These are phyloP conservation scores for Aaosphaeria arxii DNA, from an alignment of 2,329 filamentous ascomycete species.

Conservation along the genomic window DNA sequence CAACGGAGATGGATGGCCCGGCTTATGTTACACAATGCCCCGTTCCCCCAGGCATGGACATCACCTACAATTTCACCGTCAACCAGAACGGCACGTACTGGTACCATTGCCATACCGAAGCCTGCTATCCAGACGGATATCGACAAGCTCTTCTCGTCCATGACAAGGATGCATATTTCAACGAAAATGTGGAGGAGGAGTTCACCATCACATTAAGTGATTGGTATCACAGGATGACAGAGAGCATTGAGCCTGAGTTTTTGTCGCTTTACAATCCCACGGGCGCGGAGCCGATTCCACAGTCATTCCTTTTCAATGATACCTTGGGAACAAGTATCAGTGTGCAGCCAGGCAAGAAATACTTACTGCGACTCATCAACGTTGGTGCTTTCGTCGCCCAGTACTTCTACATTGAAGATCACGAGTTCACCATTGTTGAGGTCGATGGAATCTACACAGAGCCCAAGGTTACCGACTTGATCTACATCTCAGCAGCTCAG, in stretches of 20 bases:
- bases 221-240: slow-evolving; percentile 61
- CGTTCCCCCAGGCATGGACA: slow-evolving; percentile 49
- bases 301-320: slow-evolving; percentile 45
- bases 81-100: slow-evolving; percentile 36
- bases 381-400: slow-evolving; percentile 65
- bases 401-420: slow-evolving; percentile 60
- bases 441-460: slow-evolving; percentile 63
- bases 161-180: slow-evolving; percentile 13
- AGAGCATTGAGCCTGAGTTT: slow-evolving; percentile 51
- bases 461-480: slow-evolving; percentile 52
- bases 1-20: slow-evolving; percentile 54
- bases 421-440: slow-evolving; percentile 61
- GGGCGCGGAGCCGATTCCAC: slow-evolving; percentile 56
- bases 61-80: slow-evolving; percentile 30
- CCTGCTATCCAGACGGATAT: slow-evolving; percentile 43
- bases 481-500: slow-evolving; percentile 66
- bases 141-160: slow-evolving; percentile 36
- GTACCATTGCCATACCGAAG: slow-evolving; percentile 37
- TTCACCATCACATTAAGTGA: slow-evolving; percentile 62
- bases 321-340: slow-evolving; percentile 13
- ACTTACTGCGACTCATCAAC: slow-evolving; percentile 70
- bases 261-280: slow-evolving; percentile 45
- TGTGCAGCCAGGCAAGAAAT: slow-evolving; percentile 45
- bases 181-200: slow-evolving; percentile 38
- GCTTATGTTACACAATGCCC: slow-evolving; percentile 51